Evolutionary conservation across 2,329 filamentous ascomycete genomes (phyloP), one percentile per base, ranked within the genome.

Genomic region (Atkinsonella texensis): DNA sequence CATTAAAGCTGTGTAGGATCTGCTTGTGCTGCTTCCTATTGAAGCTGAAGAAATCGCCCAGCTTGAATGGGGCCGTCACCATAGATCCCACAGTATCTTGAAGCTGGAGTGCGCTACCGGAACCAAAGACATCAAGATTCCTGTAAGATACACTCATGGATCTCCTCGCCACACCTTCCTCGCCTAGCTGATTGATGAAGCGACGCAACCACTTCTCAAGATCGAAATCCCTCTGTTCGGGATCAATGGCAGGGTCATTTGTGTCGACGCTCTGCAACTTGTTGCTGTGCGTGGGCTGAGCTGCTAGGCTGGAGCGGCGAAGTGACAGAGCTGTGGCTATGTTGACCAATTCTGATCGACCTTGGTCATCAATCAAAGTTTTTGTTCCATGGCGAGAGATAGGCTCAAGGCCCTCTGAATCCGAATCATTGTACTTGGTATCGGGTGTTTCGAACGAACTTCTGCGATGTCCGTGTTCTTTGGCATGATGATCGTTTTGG

Each of bases 31-130:
- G 58, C 53, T 72, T 69, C 45, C 67, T 68, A 1, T 63, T 62
- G 13, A 68, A 71, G 20, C 70, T 74, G 48, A 85, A 70, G 42
- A 75, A 67, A 52, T 86, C 77, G 1, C 75, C 70, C 0, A 79
- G 61, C 1, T 79, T 72, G 20, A 86, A 66, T 0, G 81, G 84
- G 0, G 76, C 70, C 54, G 76, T 63, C 20, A 86, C 62, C 8
- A 80, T 65, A 1, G 80, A 81, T 2, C 70, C 74, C 3, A 89
- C 81, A 2, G 79, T 87, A 51, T 81, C 72, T 60, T 89, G 85
- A 1, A 87, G 69, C 56, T 87, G 82, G 23, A 89, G 62, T 0
- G 82, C 81, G 2, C 77, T 74, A 0, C 83, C 84, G 0, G 81
- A 81, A 0, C 85, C 85, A 6, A 74, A 82, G 0, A 89, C 81